Conservation (phyloP, 371 early-diverging fungal species). For the Syncephalastrum contaminatum region DNA sequence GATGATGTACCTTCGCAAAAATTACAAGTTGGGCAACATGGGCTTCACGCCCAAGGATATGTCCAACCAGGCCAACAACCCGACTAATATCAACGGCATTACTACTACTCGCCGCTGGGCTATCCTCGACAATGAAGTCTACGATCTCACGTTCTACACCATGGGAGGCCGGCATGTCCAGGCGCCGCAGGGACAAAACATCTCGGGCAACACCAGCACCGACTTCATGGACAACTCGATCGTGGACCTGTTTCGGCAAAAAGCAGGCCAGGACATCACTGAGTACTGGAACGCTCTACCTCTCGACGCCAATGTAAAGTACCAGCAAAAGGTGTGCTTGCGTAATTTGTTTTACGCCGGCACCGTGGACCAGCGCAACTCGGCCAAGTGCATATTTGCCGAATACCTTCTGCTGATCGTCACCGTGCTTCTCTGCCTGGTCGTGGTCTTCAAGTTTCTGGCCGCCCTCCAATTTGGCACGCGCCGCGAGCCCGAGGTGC, state of each 20-base stretch:
- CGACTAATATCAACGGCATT: slow-evolving; percentile 24
- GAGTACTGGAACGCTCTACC: slow-evolving; percentile 46
- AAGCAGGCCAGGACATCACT: slow-evolving; percentile 61
- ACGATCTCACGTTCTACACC: slow-evolving; percentile 60
- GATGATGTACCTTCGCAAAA: slow-evolving; percentile 44
- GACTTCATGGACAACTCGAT: slow-evolving; percentile 49
- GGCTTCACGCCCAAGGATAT: slow-evolving; percentile 32
- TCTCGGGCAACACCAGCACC: slow-evolving; percentile 23
- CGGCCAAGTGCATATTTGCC: slow-evolving; percentile 75
- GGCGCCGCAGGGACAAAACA: slow-evolving; percentile 21
- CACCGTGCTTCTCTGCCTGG: slow-evolving; percentile 71
- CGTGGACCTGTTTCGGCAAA: slow-evolving; percentile 57
- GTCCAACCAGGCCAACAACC: slow-evolving; percentile 23
- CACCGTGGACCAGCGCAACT: slow-evolving; percentile 75
- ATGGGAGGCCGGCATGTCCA: slow-evolving; percentile 22
- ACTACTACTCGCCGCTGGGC: slow-evolving; percentile 45
- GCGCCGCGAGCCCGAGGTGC: slow-evolving; percentile 66
- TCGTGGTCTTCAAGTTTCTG: slow-evolving; percentile 86
- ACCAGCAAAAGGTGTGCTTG: slow-evolving; percentile 57
- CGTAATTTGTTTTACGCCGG: slow-evolving; percentile 80
- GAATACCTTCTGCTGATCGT: slow-evolving; percentile 78
- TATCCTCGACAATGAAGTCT: slow-evolving; percentile 57
- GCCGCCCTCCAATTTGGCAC: slow-evolving; percentile 76
- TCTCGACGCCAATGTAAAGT: slow-evolving; percentile 20
- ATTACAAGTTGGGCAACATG: slow-evolving; percentile 46